Base-by-base conservation (phyloP, 306 rosid genomes). In the Vigna radiata region DNA sequence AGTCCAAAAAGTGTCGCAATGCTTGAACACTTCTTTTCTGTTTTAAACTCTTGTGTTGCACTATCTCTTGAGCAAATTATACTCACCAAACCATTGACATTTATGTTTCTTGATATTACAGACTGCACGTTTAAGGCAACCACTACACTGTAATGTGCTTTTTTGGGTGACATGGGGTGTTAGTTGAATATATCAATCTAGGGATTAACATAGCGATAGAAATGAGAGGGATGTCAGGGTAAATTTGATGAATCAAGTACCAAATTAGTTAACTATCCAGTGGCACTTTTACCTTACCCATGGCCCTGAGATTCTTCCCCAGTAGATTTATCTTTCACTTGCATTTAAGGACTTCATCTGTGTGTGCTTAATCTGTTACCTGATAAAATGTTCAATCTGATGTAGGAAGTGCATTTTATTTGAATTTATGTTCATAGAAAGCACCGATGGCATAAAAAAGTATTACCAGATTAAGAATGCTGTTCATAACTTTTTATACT, bases 391-490 rank as follows among this genome's bases (percentile, higher is more conserved):
- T 62, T 56, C 17, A 58, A 39, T 36, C 18, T 12, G 11, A 72
- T 72, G 59, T 23, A 52, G 67, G 15, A 50, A 39, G 15, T 54
- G 72, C 54, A 33, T 27, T 70, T 31, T 18, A 48, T 60, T 46
- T 47, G 43, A 68, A 48, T 39, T 59, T 65, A 23, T 60, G 29
- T 39, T 18, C 29, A 12, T 17, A 47, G 58, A 48, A 81, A 75
- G 21, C 14, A 49, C 53, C 12, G 17, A 27, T 44, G 58, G 25
- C 16, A 46, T 48, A 39, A 25, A 47, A 23, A 72, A 46, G 3
- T 41, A 43, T 19, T 17, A 5, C 27, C 67, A 49, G 13, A 7
- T 70, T 46, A 23, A 25, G 19, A 12, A 18, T 15, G 21, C 9
- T 62, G 10, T 49, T 74, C 25, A 73, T 43, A 52, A 50, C 43